Base-by-base conservation (phyloP, 1,284 basidiomycete genomes). In the Apiotrichum veenhuisii region DNA sequence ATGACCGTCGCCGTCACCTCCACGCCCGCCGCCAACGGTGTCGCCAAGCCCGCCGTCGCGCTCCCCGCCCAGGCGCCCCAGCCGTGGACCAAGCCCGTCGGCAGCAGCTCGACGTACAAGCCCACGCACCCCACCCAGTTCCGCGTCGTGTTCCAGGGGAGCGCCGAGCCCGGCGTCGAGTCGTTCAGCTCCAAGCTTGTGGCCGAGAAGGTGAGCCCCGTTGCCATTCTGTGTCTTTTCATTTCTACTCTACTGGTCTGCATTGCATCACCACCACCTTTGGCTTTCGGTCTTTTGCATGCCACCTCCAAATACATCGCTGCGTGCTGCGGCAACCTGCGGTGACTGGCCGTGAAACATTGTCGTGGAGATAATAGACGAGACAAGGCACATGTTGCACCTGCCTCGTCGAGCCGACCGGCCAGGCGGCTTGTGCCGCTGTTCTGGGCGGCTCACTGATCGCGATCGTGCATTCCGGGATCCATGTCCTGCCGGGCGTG, bases 41-140 rank as follows among this genome's bases (percentile, higher is more conserved):
- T 22, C 36, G 17, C 43, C 45, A 45, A 38, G 30, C 12, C 30
- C 47, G 45, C 41, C 45, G 33, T 43, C 27, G 20, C 36, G 23
- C 66, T 73, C 14, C 67, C 68, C 17, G 40, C 55, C 23, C 42
- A 51, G 17, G 57, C 70, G 0, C 53, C 61, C 25, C 26, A 12
- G 25, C 18, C 56, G 17, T 77, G 66, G 58, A 58, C 50, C 26
- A 77, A 77, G 59, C 76, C 76, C 4, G 56, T 65, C 25, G 54
- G 58, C 20, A 68, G 65, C 49, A 69, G 71, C 8, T 70, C 68
- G 59, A 64, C 65, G 3, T 77, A 77, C 63, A 51, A 40, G 22
- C 69, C 75, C 26, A 71, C 73, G 5, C 75, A 77, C 60, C 62
- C 70, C 2, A 69, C 65, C 5, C 46, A 70, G 41, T 71, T 77